phyloP scores from a whole-genome alignment of 208 protist species.

The Acanthamoeba royreba region DNA sequence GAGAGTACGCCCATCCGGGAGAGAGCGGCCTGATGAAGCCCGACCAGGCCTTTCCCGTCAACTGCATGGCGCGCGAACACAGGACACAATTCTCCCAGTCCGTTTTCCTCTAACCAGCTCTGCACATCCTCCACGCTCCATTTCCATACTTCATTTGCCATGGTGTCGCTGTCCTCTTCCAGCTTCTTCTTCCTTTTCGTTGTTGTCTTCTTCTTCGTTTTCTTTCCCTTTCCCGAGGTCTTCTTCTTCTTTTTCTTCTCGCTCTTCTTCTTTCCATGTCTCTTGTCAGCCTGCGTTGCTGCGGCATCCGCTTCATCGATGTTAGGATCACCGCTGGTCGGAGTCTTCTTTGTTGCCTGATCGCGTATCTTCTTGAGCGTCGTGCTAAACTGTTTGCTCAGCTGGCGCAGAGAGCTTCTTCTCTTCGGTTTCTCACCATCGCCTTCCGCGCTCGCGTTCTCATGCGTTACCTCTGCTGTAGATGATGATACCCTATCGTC shows the following conservation, averaged over 20 bases:
- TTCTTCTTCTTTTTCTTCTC: neutral
- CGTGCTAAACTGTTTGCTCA: constrained; percentile 23
- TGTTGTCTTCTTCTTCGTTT: neutral
- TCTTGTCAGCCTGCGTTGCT: neutral
- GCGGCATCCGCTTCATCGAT: too few relatives aligned
- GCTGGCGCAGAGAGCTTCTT: neutral
- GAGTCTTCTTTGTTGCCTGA: neutral
- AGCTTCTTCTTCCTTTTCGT: neutral
- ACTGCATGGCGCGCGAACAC: neutral
- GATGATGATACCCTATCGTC: too few relatives aligned
- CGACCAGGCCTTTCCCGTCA: neutral
- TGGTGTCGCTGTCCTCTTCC: neutral
- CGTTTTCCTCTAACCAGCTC: neutral
- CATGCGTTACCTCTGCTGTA: neutral
- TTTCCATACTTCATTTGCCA: neutral
- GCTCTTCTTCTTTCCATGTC: neutral
- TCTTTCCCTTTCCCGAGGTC: neutral
- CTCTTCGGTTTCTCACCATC: neutral
- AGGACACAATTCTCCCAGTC: neutral
- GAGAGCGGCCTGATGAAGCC: neutral
- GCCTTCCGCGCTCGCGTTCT: neutral
- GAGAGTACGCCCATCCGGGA: constrained; percentile 1
- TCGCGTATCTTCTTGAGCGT: neutral
- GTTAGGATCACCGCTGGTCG: too few relatives aligned
- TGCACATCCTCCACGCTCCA: neutral